Base-by-base conservation (phyloP, 1,284 basidiomycete genomes). In the Irpex sp. region DNA sequence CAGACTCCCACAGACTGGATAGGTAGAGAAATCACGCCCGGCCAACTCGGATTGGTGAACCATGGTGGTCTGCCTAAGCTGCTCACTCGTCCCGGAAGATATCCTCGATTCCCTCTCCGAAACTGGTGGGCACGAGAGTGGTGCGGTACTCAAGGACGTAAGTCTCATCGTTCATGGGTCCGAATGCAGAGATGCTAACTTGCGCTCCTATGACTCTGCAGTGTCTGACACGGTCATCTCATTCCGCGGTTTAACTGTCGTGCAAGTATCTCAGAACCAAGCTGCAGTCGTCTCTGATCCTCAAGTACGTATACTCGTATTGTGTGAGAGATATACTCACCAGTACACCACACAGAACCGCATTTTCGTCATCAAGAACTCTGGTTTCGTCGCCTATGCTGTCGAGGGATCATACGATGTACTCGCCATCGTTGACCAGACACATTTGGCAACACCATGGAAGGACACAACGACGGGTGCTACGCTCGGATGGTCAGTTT, bases 101-200 rank as follows among this genome's bases (percentile, higher is more conserved):
- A 93, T 68, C 90, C 91, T 8, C 79, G 83, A 0, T 87, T 86
- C 72, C 90, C 90, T 15, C 78, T 91, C 56, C 80, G 88, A 8
- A 92, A 92, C 67, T 92, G 91, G 90, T 93, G 90, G 88, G 90
- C 90, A 5, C 79, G 90, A 13, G 73, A 77, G 15, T 93, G 84
- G 83, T 69, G 73, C 62, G 90, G 89, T 26, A 87, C 83, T 3
- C 83, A 82, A 70, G 89, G 88, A 70, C 73, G 89, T 89, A 71
- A 68, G 87, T 79, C 15, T n/a, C 21, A n/a, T 17, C 50, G 21
- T 9, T 9, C n/a, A 9, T 19, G 9, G 13, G 50, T 3, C 19
- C 39, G 55, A 8, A 17, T 43, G 26, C 26, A 26, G 26, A 26
- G 11, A 15, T 21, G 11, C n/a, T 9, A 9, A 9, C 43, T 37